Percentiles rank a stretch among this genome's conserved stretches.
Conservation (phyloP, 108 stramenopile genomes). For the Nitzschia inconspicua region DNA sequence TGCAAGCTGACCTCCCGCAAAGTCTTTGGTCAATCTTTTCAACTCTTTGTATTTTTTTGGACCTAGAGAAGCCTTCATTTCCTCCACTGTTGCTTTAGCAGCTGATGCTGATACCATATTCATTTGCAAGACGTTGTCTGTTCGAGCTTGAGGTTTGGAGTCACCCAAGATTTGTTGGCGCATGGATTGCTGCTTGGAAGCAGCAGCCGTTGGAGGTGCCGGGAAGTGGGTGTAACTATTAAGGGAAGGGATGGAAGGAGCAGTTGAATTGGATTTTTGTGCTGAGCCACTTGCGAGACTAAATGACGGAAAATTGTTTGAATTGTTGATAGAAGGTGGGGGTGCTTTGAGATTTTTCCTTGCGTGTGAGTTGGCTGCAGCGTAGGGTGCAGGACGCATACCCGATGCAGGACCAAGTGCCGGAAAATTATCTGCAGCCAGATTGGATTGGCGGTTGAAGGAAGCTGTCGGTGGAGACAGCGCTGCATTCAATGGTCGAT, state of each 20-base stretch:
- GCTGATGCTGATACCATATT: slow-evolving; percentile 7
- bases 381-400: slow-evolving; percentile 16
- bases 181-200: slow-evolving; percentile 26
- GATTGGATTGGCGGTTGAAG: slow-evolving; percentile 16
- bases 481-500: neutral
- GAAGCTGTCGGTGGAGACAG: slow-evolving; percentile 4
- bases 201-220: slow-evolving; percentile 34
- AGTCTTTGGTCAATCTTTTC: slow-evolving; percentile 60
- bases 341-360: slow-evolving; percentile 8
- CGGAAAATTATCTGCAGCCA: slow-evolving; percentile 53
- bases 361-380: slow-evolving; percentile 30
- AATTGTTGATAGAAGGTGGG: slow-evolving; percentile 14
- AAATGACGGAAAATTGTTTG: slow-evolving; percentile 25
- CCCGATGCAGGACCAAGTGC: slow-evolving; percentile 28
- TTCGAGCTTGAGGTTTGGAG: slow-evolving; percentile 18
- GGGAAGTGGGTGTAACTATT: slow-evolving; percentile 43
- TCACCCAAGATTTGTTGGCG: slow-evolving; percentile 11
- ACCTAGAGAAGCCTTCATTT: slow-evolving; percentile 68
- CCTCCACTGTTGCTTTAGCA: slow-evolving; percentile 54
- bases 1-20: slow-evolving; percentile 43
- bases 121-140: slow-evolving; percentile 47
- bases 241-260: slow-evolving; percentile 26
- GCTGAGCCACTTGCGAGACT: neutral
- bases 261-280: slow-evolving; percentile 6
- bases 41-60: slow-evolving; percentile 71